Evolutionary conservation across 2,329 filamentous ascomycete genomes (phyloP).

Genomic region (Ophiostoma australiae): DNA sequence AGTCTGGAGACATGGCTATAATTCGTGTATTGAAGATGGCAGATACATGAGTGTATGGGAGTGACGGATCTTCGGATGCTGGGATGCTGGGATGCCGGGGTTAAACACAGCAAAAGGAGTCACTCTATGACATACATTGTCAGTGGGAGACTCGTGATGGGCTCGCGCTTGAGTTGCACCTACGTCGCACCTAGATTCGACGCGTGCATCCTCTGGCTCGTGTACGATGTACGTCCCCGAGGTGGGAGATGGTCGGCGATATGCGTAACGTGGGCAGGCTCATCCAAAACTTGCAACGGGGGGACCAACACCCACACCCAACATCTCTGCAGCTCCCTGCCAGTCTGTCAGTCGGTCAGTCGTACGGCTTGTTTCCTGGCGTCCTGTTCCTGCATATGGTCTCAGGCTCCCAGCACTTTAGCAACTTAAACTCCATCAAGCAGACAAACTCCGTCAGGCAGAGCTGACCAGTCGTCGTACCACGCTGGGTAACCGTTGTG

Average conservation of each 20-base stretch:
- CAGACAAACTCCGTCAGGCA: background rate
- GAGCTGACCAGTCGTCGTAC: background rate
- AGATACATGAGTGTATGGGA: background rate
- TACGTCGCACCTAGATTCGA: background rate
- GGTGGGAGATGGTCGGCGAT: constrained; percentile 5
- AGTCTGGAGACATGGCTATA: background rate
- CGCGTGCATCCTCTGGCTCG: background rate
- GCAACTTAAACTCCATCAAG: background rate
- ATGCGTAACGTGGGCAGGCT: background rate
- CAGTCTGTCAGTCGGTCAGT: background rate
- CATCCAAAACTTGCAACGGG: background rate
- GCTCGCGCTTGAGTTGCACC: background rate
- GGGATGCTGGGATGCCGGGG: too few species aligned
- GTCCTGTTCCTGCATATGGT: background rate
- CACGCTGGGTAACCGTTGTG: background rate
- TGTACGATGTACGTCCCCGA: background rate
- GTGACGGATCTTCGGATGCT: too few species aligned
- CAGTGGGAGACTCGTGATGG: background rate
- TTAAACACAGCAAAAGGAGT: too few species aligned
- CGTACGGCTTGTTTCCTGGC: background rate
- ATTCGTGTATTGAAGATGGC: background rate
- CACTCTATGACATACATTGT: background rate
- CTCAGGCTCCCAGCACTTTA: background rate
- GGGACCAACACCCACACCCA: background rate
- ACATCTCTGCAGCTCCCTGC: background rate